Base-by-base conservation (phyloP, 345 rosid genomes). In the Eucalyptus curtisii region DNA sequence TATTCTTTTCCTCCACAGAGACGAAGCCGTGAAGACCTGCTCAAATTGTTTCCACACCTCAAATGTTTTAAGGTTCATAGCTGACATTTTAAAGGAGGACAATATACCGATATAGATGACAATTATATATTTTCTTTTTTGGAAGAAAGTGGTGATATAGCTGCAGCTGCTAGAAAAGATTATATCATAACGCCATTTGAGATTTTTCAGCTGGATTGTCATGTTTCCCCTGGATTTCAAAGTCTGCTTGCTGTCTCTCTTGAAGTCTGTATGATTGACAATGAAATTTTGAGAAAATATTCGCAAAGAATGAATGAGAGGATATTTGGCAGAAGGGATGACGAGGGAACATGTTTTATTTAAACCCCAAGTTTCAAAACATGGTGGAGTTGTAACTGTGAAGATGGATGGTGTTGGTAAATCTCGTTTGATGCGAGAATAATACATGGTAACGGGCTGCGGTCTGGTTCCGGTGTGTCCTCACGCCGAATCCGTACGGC, bases 61-160 rank as follows among this genome's bases (percentile, higher is more conserved):
- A 93, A 68, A 68, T 96, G 99, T 92, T 96, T 97, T 95, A 97
- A 95, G 91, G 99, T 97, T 64, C 99, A 97, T 89, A 97, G 98
- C 95, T 97, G 91, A 94, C 49, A 19, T 47, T 81, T 19, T 49
- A 25, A n/a, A n/a, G 20, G 76, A n/a, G 76, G 76, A n/a, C 10
- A 2, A 5, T 64, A 64, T n/a, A n/a, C 37, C 3, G 3, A 64
- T 64, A n/a, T n/a, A 64, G 76, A 64, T n/a, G 76, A 64, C 76
- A n/a, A n/a, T 64, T 4, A 2, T 61, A 61, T 61, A 61, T 61
- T 30, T n/a, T 64, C 37, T 7, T 64, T 64, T 64, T n/a, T 8
- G 76, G 5, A n/a, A n/a, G 76, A 64, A 64, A 64, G 76, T 64
- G 76, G 76, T 15, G 40, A 64, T 64, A 5, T n/a, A n/a, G 76